Evolutionary conservation across 2,329 filamentous ascomycete species (phyloP).

Genomic region (Kalmusia sp.): DNA sequence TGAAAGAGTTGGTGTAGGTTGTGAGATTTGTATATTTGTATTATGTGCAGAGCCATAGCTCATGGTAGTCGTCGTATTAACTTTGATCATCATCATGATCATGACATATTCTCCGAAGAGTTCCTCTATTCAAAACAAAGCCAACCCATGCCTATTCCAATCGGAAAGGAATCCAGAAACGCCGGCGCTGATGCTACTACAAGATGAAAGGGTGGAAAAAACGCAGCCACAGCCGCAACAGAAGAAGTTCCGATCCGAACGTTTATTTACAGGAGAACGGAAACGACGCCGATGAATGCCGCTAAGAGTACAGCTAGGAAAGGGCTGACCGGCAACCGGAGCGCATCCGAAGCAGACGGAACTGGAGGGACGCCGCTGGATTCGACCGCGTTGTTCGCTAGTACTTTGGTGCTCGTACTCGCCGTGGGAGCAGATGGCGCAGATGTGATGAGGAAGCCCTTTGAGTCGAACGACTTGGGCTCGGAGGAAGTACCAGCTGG

Average conservation of each 20-base stretch:
- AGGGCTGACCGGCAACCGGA: slow-evolving; percentile 17
- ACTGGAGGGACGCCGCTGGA: slow-evolving; percentile 16
- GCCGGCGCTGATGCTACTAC: slow-evolving; percentile 9
- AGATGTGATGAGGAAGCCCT: slow-evolving; percentile 53
- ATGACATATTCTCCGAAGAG: background rate
- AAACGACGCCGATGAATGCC: slow-evolving; percentile 26
- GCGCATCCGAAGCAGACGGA: slow-evolving; percentile 20
- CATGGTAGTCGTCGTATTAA: slow-evolving; percentile 2
- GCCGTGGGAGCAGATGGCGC: slow-evolving; percentile 10
- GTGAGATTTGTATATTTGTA: too few species aligned
- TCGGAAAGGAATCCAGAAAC: background rate
- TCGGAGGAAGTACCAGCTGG: slow-evolving; percentile 43
- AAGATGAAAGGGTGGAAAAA: background rate
- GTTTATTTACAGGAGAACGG: slow-evolving; percentile 23
- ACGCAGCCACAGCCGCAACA: slow-evolving; percentile 2
- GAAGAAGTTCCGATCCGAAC: slow-evolving; percentile 2
- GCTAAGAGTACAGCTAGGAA: slow-evolving; percentile 23
- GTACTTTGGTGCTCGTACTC: slow-evolving; percentile 13
- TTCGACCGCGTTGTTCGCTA: slow-evolving; percentile 22
- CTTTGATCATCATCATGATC: slow-evolving; percentile 7
- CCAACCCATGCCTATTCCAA: background rate
- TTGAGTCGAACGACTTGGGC: slow-evolving; percentile 53
- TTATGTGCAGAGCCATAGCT: slow-evolving; percentile 1
- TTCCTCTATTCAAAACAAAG: background rate
- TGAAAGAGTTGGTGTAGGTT: too few species aligned